Evolutionary conservation across 257 asterid species (phyloP), one percentile per base, ranked within the genome.

Genomic region (Knoxia roxburghii): DNA sequence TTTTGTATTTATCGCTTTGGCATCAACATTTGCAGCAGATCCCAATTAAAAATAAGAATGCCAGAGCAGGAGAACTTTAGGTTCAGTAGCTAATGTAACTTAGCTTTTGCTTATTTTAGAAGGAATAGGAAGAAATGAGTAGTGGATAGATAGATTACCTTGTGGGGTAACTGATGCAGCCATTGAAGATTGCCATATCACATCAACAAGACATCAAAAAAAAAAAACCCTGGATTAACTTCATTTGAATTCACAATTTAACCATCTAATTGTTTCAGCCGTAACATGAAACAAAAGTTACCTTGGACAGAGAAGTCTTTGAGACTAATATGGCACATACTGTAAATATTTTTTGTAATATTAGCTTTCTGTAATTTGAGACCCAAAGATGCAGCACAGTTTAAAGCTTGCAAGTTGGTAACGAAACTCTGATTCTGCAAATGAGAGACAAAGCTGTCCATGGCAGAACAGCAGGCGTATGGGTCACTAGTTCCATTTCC

Each of bases 251-350:
- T 41, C 39, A 46, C 32, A 2, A 20, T 11, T 37, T 7, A 37
- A 67, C 7, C 41, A n/a, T 39, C 55, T 60, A 27, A 20, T 50
- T 35, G 20, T n/a, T 14, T 12, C 52, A 68, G 55, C 48, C 50
- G 24, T 45, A 48, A 48, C 20, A 8, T 64, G 57, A 68, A 66
- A 72, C 24, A 62, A 71, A 52, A 85, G 83, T 67, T 65, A 90
- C 99, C 99, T 90, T 94, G 99, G 67, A 94, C 93, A 48, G 99
- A 94, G 83, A 94, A 94, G 72, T 94, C 97, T 82, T 91, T 94
- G 71, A 94, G 97, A 83, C 87, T 90, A 62, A 90, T 72, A 72
- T 61, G 96, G 69, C 99, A 94, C 40, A 85, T 89, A 73, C 72
- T 79, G 68, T 87, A 90, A 60, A 90, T 81, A 72, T 94, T 82